Base-by-base conservation (phyloP, 2,329 filamentous ascomycete genomes). In the Fusarium sp. region DNA sequence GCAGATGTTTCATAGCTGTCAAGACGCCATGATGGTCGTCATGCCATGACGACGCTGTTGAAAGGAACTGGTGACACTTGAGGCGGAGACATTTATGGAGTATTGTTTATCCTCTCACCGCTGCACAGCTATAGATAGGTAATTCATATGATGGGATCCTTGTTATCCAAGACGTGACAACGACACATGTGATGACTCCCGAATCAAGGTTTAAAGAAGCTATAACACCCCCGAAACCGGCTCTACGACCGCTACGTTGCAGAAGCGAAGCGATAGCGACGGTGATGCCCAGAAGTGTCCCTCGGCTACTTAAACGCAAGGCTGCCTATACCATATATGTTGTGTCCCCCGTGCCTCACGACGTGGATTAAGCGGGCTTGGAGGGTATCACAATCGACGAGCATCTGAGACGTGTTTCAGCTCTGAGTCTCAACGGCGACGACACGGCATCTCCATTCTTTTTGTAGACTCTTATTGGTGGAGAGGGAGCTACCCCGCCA, bases 361-460 rank as follows among this genome's bases (percentile, higher is more conserved):
- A 27, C 25, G 23, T 32, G 48, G 30, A 18, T 35, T 48, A 59
- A 63, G 50, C 27, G 50, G 34, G 27, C 30, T 25, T n/a, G 16
- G 34, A 30, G 52, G 27, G 72, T 70, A 66, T 73, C 73, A 76
- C 67, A 75, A 71, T 32, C 18, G 73, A 50, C 71, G 34, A 32
- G 62, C 20, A 71, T 76, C 64, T 74, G 73, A 75, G 70, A 75
- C 73, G 41, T 71, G 73, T 75, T 75, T 75, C 73, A 75, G 73
- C 73, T 75, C 27, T 62, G 67, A 65, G 62, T 52, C 41, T 60
- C 45, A 54, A 68, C 64, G 8, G 67, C 45, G 60, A 64, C 37
- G 70, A 64, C 37, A 75, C 34, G 34, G 50, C 11, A 6, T 63
- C 27, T 10, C 69, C 72, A 75, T 43, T 43, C 48, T 20, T 5